A percentile compares a stretch with the other conserved stretches of the same genome.
Conservation (phyloP, 1,284 basidiomycete genomes). For the Takashimella koratensis region DNA sequence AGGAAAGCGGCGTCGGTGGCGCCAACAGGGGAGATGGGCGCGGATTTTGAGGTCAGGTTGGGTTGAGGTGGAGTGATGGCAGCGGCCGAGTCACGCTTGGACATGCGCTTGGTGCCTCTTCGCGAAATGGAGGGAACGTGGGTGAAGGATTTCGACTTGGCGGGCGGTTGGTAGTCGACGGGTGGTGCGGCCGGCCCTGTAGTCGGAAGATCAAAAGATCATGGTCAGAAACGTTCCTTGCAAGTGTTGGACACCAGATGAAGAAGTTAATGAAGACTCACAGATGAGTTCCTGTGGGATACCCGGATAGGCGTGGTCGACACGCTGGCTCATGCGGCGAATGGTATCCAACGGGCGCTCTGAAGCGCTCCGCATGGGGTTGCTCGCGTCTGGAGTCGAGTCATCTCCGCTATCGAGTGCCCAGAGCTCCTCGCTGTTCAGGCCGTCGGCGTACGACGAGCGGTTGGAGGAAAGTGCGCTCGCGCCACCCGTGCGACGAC, state of each 20-base stretch:
- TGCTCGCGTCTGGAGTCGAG: conserved; percentile 41
- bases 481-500: conserved; percentile 9
- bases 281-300: conserved; percentile 38
- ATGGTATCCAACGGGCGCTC: conserved; percentile 48
- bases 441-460: conserved; percentile 32
- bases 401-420: conserved; percentile 26
- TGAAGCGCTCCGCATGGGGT: conserved; percentile 35
- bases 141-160: conserved; percentile 35
- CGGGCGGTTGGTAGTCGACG: conserved; percentile 14
- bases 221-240: too few relatives aligned
- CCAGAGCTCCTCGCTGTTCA: conserved; percentile 45
- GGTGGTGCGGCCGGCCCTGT: conserved; percentile 40
- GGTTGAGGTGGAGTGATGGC: not conserved
- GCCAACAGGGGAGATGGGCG: conserved; percentile 16
- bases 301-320: conserved; percentile 20
- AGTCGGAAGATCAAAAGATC: conserved; percentile 12
- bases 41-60: conserved; percentile 10
- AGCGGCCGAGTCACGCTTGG: conserved; percentile 9
- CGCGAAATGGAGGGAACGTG: conserved; percentile 23
- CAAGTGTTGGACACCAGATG: not conserved
- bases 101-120: conserved; percentile 9
- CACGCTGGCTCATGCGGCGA: conserved; percentile 30
- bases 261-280: conserved; percentile 24
- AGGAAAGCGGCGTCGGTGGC: conserved; percentile 7
- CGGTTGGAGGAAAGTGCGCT: conserved; percentile 21